A percentile compares a stretch with the other conserved stretches of the same genome.
Evolutionary conservation across 2,329 filamentous ascomycete species (phyloP).

Genomic region (Arthrinium phaeospermum): DNA sequence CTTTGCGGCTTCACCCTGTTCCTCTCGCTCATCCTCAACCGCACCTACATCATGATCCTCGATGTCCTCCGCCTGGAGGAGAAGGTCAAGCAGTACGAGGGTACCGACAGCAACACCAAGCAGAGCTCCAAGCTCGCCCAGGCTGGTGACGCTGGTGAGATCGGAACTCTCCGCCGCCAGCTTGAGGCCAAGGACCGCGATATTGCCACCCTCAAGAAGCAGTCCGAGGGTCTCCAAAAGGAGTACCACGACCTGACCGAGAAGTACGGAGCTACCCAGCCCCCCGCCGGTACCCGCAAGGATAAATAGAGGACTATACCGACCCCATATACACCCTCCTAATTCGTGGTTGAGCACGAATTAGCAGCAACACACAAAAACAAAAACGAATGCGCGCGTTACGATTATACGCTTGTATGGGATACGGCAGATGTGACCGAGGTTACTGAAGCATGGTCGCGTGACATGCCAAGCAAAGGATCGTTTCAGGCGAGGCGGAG

Average conservation of each 20-base stretch:
- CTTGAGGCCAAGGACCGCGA: constrained; percentile 82
- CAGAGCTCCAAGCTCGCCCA: constrained; percentile 74
- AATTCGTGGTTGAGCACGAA: constrained; percentile 14
- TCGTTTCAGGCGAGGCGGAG: not conserved
- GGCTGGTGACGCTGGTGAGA: constrained; percentile 76
- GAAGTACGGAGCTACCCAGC: constrained; percentile 69
- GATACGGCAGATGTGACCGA: not conserved
- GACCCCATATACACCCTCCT: not conserved
- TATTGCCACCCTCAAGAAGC: constrained; percentile 89
- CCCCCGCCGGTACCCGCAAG: constrained; percentile 63
- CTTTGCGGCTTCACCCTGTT: constrained; percentile 99
- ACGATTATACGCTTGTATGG: not conserved
- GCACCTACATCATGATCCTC: constrained; percentile 97
- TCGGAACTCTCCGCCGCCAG: constrained; percentile 72
- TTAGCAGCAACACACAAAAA: not conserved
- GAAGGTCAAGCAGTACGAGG: constrained; percentile 83
- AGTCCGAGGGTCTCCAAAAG: constrained; percentile 79
- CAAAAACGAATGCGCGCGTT: not conserved
- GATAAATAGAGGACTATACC: constrained; percentile 46
- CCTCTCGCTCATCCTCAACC: constrained; percentile 97
- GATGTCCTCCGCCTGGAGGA: constrained; percentile 92
- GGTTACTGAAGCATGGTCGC: not conserved
- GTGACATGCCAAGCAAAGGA: not conserved
- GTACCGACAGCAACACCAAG: constrained; percentile 64
- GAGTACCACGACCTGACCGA: constrained; percentile 90